Evolutionary conservation across 2,329 filamentous ascomycete species (phyloP).

Genomic region (Mariannaea elegans): DNA sequence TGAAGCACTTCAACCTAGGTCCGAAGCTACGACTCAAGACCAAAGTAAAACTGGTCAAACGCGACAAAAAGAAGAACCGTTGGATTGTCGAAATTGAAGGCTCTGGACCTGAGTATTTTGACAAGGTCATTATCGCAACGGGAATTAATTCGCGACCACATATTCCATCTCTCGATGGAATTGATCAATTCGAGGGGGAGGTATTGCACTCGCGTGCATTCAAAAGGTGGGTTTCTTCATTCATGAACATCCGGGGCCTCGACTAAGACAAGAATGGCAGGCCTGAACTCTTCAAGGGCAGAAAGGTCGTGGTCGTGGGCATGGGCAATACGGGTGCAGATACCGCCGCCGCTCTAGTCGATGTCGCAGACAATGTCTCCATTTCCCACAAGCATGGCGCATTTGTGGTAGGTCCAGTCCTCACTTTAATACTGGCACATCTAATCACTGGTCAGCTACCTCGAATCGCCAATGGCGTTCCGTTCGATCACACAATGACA

Average conservation of each 20-base stretch:
- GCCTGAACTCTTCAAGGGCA: constrained; percentile 46
- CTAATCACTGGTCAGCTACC: constrained; percentile 33
- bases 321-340: constrained; percentile 49
- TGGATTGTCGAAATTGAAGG: constrained; percentile 44
- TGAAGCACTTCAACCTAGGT: constrained; percentile 43
- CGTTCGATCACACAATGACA: constrained; percentile 46
- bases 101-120: constrained; percentile 38
- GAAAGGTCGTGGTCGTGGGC: constrained; percentile 55
- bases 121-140: constrained; percentile 49
- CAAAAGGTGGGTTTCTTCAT: constrained; percentile 37
- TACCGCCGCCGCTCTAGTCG: constrained; percentile 43
- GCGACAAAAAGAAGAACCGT: constrained; percentile 26
- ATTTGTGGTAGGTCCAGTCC: constrained; percentile 43
- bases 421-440: background rate
- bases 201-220: constrained; percentile 51
- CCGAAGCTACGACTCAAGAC: constrained; percentile 39
- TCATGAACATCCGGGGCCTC: background rate
- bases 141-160: constrained; percentile 46
- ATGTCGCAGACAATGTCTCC: constrained; percentile 50
- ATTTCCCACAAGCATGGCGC: constrained; percentile 52
- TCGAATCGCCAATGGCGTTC: constrained; percentile 44
- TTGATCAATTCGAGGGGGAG: constrained; percentile 49
- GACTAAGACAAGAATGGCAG: background rate
- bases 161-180: constrained; percentile 47
- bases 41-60: constrained; percentile 28